Percentiles rank a stretch among this genome's conserved stretches.
phyloP scores from a whole-genome alignment of 2,329 filamentous ascomycete species.

The Fonsecaea nubica region DNA sequence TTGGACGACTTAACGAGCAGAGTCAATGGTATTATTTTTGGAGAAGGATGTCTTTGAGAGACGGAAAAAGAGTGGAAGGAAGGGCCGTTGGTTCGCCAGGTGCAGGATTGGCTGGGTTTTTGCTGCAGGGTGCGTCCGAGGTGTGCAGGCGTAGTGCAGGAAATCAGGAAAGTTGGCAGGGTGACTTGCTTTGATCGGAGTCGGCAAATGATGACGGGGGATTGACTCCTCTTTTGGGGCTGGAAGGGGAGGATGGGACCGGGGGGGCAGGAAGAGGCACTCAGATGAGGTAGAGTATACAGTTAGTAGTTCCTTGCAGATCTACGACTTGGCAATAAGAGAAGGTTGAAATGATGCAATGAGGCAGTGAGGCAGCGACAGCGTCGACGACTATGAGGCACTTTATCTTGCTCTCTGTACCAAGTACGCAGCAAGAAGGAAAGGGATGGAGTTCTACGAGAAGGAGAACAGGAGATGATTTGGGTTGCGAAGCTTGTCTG shows the following conservation, averaged over 20 bases:
- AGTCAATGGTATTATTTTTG: slow-evolving; percentile 30
- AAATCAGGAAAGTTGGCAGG: slow-evolving; percentile 35
- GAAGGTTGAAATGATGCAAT: not conserved
- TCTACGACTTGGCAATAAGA: not conserved
- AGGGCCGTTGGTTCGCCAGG: slow-evolving; percentile 18
- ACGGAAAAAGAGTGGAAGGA: slow-evolving; percentile 1
- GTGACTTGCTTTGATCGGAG: slow-evolving; percentile 28
- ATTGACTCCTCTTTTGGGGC: not conserved
- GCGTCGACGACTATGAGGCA: not conserved
- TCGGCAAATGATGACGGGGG: slow-evolving; percentile 16
- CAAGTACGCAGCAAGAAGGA: not conserved
- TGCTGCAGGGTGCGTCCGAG: slow-evolving; percentile 5
- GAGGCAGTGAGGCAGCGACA: not conserved
- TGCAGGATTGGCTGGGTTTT: slow-evolving; percentile 5
- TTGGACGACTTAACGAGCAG: not conserved
- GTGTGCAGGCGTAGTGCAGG: slow-evolving; percentile 19
- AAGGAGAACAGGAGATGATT: too few species aligned
- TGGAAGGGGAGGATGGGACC: slow-evolving; percentile 1
- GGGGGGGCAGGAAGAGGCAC: slow-evolving; percentile 1
- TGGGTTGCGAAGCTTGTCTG: not conserved
- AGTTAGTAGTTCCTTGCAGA: slow-evolving; percentile 1
- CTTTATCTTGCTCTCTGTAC: not conserved
- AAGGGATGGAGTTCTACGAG: not conserved
- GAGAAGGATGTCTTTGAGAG: slow-evolving; percentile 21
- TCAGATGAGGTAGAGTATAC: not conserved